Evolutionary conservation across 2,329 filamentous ascomycete genomes (phyloP), one percentile per base, ranked within the genome.

Genomic region (Tolypocladium tundrense): DNA sequence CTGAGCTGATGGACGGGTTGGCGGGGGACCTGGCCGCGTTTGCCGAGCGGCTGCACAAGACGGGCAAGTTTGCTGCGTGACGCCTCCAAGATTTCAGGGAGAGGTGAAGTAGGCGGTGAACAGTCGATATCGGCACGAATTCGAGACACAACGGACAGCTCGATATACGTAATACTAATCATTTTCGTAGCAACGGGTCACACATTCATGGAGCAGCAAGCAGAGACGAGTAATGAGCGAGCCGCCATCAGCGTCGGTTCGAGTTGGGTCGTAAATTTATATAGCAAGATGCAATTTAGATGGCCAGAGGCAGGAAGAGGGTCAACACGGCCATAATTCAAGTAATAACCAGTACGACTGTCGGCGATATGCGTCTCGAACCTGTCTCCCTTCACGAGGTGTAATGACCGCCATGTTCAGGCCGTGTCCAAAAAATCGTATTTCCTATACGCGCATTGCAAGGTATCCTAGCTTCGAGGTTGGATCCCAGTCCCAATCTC

Each of bases 1-100:
- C 69, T 0, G 64, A 65, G 27, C 8, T 80, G 14, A 66, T 76
- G 54, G 67, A 74, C 0, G 66, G 61, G 0, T 40, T 83, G 24
- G 67, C 64, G 1, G 59, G 59, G 1, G 77, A 78, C 61, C 53
- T 84, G 14, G 61, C 33, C 2, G 14, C 7, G 0, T 66, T 60
- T 40, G 56, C 62, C 14, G 54, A 13, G 1, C 60, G 58, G 8
- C 60, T 67, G 9, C 60, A 66, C 19, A 62, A 68, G 43, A 67
- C 61, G 14, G 70, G 69, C 16, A 60, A 31, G 33, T 67, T 68
- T 52, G 7, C 16, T 5, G 9, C 33, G 19, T 55, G 5, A 54
- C 6, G 16, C 13, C n/a, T 48, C 43, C 4, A 0, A 31, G 27
- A 4, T 10, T 9, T 7, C 24, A 19, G 19, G 10, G 2, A 19